Evolutionary conservation across 805 yeast genomes (phyloP).

Genomic region (Cyberlindnera mycetangii): DNA sequence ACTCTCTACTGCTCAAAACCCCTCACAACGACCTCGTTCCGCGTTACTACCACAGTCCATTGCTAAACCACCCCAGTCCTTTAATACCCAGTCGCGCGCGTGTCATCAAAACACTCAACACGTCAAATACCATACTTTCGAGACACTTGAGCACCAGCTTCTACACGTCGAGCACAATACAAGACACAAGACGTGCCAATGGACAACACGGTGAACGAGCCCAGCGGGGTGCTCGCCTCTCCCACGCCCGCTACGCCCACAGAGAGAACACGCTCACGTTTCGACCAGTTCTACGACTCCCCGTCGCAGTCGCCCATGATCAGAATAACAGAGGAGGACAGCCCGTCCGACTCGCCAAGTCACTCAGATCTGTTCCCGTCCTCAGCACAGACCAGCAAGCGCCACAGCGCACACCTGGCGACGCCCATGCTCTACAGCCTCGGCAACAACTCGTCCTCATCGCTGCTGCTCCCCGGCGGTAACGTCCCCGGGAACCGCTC

Average conservation of each 20-base stretch:
- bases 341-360: background rate
- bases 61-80: too few relatives aligned
- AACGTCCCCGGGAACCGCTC: conserved; percentile 29
- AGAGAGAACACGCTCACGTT: conserved; percentile 21
- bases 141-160: too few relatives aligned
- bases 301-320: conserved; percentile 29
- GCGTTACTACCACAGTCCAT: too few relatives aligned
- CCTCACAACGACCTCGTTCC: too few relatives aligned
- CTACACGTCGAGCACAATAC: too few relatives aligned
- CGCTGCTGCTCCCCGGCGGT: conserved; percentile 27
- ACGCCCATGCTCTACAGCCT: conserved; percentile 13
- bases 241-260: conserved; percentile 20
- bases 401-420: conserved; percentile 18
- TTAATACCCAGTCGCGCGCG: too few relatives aligned
- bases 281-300: conserved; percentile 21
- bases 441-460: conserved; percentile 24
- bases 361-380: conserved; percentile 21
- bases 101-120: too few relatives aligned
- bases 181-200: too few relatives aligned
- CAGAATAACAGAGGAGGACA: conserved; percentile 26
- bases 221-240: background rate
- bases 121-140: too few relatives aligned
- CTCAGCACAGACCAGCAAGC: conserved; percentile 16
- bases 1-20: too few relatives aligned
- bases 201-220: background rate